Evolutionary conservation across 2,329 filamentous ascomycete species (phyloP).

Genomic region (Botryotinia narcissicola): DNA sequence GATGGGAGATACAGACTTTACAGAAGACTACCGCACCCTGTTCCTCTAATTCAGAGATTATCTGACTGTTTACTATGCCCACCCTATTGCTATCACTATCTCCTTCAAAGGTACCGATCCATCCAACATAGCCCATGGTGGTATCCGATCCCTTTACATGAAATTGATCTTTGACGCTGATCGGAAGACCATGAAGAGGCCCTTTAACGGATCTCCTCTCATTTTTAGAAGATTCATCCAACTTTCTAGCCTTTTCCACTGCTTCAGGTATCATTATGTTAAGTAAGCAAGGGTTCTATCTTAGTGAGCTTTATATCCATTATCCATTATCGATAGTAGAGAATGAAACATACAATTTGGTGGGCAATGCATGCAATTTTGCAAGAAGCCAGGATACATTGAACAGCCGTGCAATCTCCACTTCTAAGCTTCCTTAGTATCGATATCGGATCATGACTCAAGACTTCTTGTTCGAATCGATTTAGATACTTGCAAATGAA

Average conservation of each 20-base stretch:
- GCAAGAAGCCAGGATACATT: constrained; percentile 50
- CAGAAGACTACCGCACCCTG: constrained; percentile 41
- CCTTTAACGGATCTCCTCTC: not conserved
- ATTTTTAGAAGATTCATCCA: constrained; percentile 44
- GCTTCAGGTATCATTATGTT: constrained; percentile 36
- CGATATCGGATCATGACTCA: constrained; percentile 52
- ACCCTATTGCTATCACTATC: constrained; percentile 47
- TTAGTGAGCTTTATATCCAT: not conserved
- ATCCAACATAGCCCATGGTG: constrained; percentile 59
- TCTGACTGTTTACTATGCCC: constrained; percentile 48
- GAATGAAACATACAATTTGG: constrained; percentile 44
- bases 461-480: constrained; percentile 45
- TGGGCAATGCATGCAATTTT: constrained; percentile 52
- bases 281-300: constrained; percentile 54
- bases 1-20: constrained; percentile 24
- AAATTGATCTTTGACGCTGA: constrained; percentile 41
- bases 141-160: constrained; percentile 31
- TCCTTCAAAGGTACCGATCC: constrained; percentile 48
- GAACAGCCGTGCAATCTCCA: constrained; percentile 53
- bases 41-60: constrained; percentile 39
- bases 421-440: constrained; percentile 51
- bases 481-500: constrained; percentile 38
- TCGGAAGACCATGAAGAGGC: constrained; percentile 42
- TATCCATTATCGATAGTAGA: constrained; percentile 26
- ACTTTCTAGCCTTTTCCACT: constrained; percentile 41